These are phyloP conservation scores for Biscutella laevigata DNA, from an alignment of 441 rosid species.

Conservation along the genomic window DNA sequence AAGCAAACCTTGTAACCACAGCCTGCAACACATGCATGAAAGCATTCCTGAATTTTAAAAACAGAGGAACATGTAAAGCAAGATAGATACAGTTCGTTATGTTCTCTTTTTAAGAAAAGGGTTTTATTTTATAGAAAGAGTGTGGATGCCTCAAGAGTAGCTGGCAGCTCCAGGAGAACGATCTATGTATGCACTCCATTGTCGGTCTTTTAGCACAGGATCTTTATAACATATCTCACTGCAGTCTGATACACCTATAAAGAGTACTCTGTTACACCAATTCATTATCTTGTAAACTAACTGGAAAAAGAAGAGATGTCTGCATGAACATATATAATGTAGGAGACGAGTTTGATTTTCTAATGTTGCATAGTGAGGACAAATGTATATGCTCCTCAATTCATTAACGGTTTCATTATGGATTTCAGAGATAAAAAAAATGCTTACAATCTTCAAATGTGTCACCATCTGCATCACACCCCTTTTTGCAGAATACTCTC, in stretches of 20 bases:
- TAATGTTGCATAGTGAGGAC: conserved; percentile 1
- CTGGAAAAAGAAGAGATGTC: conserved; percentile 5
- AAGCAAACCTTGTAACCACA: conserved; percentile 75
- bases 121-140: not conserved
- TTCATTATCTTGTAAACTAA: conserved; percentile 6
- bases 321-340: conserved; percentile 8
- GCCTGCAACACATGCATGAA: conserved; percentile 80
- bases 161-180: conserved; percentile 88
- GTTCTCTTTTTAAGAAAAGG: not conserved
- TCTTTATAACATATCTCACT: conserved; percentile 85
- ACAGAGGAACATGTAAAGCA: not conserved
- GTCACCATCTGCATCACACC: conserved; percentile 71
- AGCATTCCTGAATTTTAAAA: conserved; percentile 52
- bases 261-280: conserved; percentile 14
- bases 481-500: conserved; percentile 97
- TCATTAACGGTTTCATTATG: not conserved
- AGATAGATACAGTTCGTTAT: not conserved
- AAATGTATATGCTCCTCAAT: not conserved
- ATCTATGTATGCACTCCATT: conserved; percentile 89
- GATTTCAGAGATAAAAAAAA: not conserved
- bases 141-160: conserved; percentile 64
- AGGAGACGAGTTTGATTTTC: conserved; percentile 1
- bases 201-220: conserved; percentile 77
- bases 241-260: conserved; percentile 63
- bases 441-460: conserved; percentile 91